Evolutionary conservation across 2,329 filamentous ascomycete genomes (phyloP).

Genomic region (Lecanoromycetidae sp.): DNA sequence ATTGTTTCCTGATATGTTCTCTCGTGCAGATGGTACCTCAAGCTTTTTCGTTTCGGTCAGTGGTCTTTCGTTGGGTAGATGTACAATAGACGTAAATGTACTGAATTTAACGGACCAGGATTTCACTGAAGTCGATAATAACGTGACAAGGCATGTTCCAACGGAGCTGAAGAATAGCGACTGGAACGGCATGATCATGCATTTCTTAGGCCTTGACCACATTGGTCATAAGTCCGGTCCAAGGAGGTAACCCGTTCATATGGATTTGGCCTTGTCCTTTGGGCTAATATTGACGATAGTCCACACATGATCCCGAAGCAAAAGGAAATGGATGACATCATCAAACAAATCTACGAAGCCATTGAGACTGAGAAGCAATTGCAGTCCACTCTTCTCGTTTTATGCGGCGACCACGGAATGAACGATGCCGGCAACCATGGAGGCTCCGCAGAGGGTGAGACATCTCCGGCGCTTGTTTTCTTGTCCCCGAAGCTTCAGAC

Average conservation of each 20-base stretch:
- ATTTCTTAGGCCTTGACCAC: constrained; percentile 91
- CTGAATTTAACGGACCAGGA: constrained; percentile 45
- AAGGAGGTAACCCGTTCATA: constrained; percentile 44
- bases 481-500: constrained; percentile 67
- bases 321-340: constrained; percentile 78
- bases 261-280: background rate
- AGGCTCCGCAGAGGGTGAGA: constrained; percentile 85
- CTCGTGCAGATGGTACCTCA: constrained; percentile 78
- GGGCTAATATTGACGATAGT: constrained; percentile 35
- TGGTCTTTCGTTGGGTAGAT: constrained; percentile 20
- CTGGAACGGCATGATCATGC: constrained; percentile 88
- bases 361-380: constrained; percentile 62
- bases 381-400: constrained; percentile 63
- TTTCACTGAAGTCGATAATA: constrained; percentile 94
- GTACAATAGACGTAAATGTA: constrained; percentile 15
- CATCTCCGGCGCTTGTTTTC: constrained; percentile 83
- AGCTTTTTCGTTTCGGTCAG: constrained; percentile 96
- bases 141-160: constrained; percentile 83
- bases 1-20: constrained; percentile 81
- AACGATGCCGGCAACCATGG: constrained; percentile 97
- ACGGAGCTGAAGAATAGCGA: constrained; percentile 63
- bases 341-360: constrained; percentile 61
- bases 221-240: constrained; percentile 96
- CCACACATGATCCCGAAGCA: constrained; percentile 90
- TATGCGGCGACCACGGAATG: constrained; percentile 98